Base-by-base conservation (phyloP, 1,284 basidiomycete species). In the Salmacisia buchloeana region DNA sequence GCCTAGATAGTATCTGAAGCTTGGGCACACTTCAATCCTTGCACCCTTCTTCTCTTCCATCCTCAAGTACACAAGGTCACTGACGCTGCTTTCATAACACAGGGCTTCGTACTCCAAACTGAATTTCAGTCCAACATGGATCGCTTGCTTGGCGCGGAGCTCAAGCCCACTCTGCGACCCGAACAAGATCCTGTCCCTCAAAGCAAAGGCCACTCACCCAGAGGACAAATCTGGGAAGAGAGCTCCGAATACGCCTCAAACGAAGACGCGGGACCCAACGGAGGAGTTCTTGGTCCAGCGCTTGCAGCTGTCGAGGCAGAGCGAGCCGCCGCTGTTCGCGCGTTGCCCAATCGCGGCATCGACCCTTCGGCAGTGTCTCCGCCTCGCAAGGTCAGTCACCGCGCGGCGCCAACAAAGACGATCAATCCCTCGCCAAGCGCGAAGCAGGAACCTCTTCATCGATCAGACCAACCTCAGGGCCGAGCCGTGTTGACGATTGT, bases 61-160 rank as follows among this genome's bases (percentile, higher is more conserved):
- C 13, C 13, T 31, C 13, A 35, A 3, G 52, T 18, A 33, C 23
- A 18, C 10, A 18, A 18, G 60, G 23, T 10, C n/a, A 1, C 56
- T 60, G 57, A 18, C 18, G n/a, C 34, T 15, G 35, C 9, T 36
- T 10, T 35, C 18, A 29, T 61, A 43, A 21, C 18, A 46, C 59
- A 77, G 75, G 61, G 62, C 27, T 68, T 71, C 39, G 70, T 73
- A 33, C 60, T 77, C 39, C 75, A 77, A 56, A 71, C 63, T 49
- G 73, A 77, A 38, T 71, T 77, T 61, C 72, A 75, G 36, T 63
- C 65, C 46, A 68, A 75, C 64, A 77, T 77, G 75, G 75, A 77
- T 62, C 69, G 70, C 13, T 63, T 75, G 41, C 68, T 77, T 9
- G 75, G 75, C 25, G 64, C 75, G 12, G 60, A 62, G 25, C 45